Conservation (phyloP, 208 protist genomes). For the Trichomonas gallinae region DNA sequence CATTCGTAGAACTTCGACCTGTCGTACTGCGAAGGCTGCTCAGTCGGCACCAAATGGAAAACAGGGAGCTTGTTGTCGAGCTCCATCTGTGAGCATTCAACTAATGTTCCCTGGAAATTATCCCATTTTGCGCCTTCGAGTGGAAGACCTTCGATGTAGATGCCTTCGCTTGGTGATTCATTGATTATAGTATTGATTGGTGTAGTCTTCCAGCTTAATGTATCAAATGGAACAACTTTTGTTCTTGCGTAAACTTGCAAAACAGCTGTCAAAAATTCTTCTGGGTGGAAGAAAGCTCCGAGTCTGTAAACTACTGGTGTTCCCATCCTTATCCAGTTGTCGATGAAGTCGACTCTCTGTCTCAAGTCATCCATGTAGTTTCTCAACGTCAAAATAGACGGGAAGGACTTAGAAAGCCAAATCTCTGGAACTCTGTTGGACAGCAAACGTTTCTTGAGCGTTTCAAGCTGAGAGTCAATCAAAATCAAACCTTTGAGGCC, state of each 20-base stretch:
- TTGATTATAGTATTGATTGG: constrained; percentile 48
- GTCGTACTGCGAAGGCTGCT: constrained; percentile 27
- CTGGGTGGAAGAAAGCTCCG: constrained; percentile 85
- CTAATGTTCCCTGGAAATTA: constrained; percentile 58
- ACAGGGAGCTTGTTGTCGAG: constrained; percentile 80
- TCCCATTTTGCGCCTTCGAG: constrained; percentile 83
- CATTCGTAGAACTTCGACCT: not conserved
- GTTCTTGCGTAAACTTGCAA: constrained; percentile 89
- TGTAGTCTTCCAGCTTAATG: not conserved
- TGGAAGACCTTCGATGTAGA: constrained; percentile 84
- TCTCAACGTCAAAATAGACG: constrained; percentile 72
- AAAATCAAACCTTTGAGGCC: constrained; percentile 61
- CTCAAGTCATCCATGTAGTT: constrained; percentile 84
- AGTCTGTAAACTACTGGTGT: constrained; percentile 56
- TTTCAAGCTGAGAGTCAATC: constrained; percentile 54
- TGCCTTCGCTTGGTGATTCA: constrained; percentile 58
- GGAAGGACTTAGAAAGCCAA: constrained; percentile 83
- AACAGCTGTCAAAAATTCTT: constrained; percentile 93
- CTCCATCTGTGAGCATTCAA: constrained; percentile 83
- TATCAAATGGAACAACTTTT: constrained; percentile 83
- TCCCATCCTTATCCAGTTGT: constrained; percentile 55
- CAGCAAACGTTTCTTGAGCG: constrained; percentile 46
- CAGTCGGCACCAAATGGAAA: constrained; percentile 83
- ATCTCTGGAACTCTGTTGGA: constrained; percentile 63
- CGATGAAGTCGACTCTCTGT: constrained; percentile 72